A percentile compares a stretch with the other conserved stretches of the same genome.
These are phyloP conservation scores for Phytophthora lateralis DNA, from an alignment of 352 stramenopile species.

Conservation along the genomic window DNA sequence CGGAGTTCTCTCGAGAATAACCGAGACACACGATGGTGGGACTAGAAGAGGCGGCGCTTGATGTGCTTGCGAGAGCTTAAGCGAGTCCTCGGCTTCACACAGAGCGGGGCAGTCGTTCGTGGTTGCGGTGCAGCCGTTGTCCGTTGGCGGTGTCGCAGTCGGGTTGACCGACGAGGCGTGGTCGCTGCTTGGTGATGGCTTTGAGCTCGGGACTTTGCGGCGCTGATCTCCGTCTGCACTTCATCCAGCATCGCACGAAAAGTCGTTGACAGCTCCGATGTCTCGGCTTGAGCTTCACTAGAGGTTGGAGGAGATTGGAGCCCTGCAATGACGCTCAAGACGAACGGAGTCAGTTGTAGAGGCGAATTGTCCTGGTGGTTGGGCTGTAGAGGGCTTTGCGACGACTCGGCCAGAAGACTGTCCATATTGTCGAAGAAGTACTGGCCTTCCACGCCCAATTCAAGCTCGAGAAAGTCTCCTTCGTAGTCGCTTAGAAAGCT, in stretches of 20 bases:
- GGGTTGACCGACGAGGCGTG: conserved; percentile 12
- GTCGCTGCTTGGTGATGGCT: conserved; percentile 10
- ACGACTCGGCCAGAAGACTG: not conserved
- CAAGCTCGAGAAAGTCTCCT: conserved; percentile 37
- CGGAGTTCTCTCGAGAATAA: not conserved
- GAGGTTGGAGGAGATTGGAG: not conserved
- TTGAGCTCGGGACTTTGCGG: not conserved
- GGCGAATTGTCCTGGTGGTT: conserved; percentile 6
- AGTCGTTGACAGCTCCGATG: conserved; percentile 1
- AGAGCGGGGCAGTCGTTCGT: not conserved
- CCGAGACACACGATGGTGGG: not conserved
- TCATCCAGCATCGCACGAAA: conserved; percentile 23
- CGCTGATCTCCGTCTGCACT: conserved; percentile 1
- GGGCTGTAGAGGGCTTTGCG: not conserved
- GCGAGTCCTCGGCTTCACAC: conserved; percentile 16
- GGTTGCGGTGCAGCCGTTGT: not conserved
- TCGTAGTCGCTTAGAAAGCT: conserved; percentile 34
- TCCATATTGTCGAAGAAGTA: conserved; percentile 40
- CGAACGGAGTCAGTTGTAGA: conserved; percentile 16
- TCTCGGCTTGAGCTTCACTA: not conserved
- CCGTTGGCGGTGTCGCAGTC: not conserved
- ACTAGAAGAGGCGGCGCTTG: conserved; percentile 40
- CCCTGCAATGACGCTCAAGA: conserved; percentile 20
- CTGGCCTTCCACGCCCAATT: conserved; percentile 37
- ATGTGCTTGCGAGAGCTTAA: conserved; percentile 29